These are phyloP conservation scores for Singerocomus rubriflavus DNA, from an alignment of 1,284 basidiomycete species.

Conservation along the genomic window DNA sequence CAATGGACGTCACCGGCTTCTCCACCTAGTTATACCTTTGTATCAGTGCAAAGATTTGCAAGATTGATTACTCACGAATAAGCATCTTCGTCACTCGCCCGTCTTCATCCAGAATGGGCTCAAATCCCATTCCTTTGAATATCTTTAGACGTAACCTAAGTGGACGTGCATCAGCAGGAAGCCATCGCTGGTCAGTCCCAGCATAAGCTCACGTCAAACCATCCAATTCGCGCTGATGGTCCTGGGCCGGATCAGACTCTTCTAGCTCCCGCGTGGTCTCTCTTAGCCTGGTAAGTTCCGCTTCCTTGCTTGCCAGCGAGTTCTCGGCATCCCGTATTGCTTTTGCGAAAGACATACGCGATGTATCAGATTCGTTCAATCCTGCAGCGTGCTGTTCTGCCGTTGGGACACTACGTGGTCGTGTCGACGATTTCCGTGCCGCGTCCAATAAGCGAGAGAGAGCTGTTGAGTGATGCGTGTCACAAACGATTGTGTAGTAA, in stretches of 20 bases:
- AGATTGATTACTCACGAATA: conserved; percentile 48
- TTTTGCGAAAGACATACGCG: conserved; percentile 65
- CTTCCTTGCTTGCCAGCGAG: conserved; percentile 61
- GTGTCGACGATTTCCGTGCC: conserved; percentile 64
- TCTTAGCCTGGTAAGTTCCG: conserved; percentile 61
- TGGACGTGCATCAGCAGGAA: conserved; percentile 7
- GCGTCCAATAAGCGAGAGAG: conserved; percentile 65
- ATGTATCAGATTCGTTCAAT: conserved; percentile 63
- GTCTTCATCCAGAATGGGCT: conserved; percentile 54
- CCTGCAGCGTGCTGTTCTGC: conserved; percentile 55
- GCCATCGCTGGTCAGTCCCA: background rate
- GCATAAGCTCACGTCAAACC: conserved; percentile 57
- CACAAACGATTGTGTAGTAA: background rate
- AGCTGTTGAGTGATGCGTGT: conserved; percentile 37
- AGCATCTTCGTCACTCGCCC: conserved; percentile 57
- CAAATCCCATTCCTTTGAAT: conserved; percentile 68
- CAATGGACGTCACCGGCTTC: conserved; percentile 61
- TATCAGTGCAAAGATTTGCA: background rate
- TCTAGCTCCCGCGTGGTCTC: conserved; percentile 60
- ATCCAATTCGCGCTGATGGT: conserved; percentile 65
- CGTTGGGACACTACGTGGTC: conserved; percentile 67
- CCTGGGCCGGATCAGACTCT: conserved; percentile 64
- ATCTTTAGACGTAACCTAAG: conserved; percentile 61
- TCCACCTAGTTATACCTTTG: conserved; percentile 39
- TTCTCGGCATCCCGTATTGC: conserved; percentile 71